Percentiles rank a stretch among this genome's conserved stretches.
Conservation (phyloP, 192 early-diverging fungal species). For the Kappamyces sp. region DNA sequence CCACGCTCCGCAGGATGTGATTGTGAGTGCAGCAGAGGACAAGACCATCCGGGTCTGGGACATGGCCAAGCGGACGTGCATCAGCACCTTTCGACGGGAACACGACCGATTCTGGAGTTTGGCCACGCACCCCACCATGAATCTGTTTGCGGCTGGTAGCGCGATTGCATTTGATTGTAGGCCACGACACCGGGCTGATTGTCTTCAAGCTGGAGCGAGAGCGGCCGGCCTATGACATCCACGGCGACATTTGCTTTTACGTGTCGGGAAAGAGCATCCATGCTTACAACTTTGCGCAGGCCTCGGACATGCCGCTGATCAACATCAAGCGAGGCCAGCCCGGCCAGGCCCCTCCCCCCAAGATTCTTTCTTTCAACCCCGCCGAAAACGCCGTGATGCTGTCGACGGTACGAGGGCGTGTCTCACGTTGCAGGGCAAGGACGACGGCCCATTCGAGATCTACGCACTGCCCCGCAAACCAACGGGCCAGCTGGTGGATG, state of each 20-base stretch:
- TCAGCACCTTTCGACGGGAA: conserved; percentile 95
- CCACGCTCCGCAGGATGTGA: conserved; percentile 93
- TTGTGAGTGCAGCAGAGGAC: conserved; percentile 91
- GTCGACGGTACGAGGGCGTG: conserved; percentile 50
- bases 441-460: conserved; percentile 89
- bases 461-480: conserved; percentile 75
- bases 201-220: conserved; percentile 99
- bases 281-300: conserved; percentile 71
- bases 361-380: conserved; percentile 89
- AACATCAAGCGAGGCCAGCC: conserved; percentile 65
- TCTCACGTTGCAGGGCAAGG: conserved; percentile 46
- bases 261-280: conserved; percentile 83
- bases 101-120: conserved; percentile 97
- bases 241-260: conserved; percentile 81
- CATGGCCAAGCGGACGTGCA: conserved; percentile 85
- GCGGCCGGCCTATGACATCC: conserved; percentile 80
- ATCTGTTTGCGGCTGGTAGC: conserved; percentile 92
- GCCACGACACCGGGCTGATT: conserved; percentile 95
- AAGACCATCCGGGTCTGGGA: conserved; percentile 99
- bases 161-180: conserved; percentile 29
- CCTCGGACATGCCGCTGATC: conserved; percentile 70
- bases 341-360: conserved; percentile 65
- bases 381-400: conserved; percentile 86
- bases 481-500: conserved; percentile 36
- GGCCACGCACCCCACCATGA: conserved; percentile 93